phyloP scores from a whole-genome alignment of 768 basidiomycete genomes.

The Tulasnella sp. region DNA sequence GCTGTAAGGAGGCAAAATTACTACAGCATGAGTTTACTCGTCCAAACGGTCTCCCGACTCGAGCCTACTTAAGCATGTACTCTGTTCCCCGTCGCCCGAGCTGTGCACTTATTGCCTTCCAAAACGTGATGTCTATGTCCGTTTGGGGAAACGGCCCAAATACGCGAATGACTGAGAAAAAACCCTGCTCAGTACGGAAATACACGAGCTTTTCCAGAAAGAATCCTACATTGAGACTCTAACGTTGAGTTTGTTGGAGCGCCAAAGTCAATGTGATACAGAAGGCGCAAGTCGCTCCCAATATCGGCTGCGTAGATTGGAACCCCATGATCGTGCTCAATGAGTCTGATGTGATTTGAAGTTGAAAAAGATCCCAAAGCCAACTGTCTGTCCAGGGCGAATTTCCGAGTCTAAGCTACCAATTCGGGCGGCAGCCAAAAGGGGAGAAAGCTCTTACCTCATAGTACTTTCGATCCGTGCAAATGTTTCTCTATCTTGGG shows the following conservation, averaged over 20 bases:
- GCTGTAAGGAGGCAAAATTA: background rate
- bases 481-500: background rate
- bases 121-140: background rate
- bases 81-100: background rate
- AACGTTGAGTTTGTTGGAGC: background rate
- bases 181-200: background rate
- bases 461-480: background rate
- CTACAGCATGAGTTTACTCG: background rate
- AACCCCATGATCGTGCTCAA: slow-evolving; percentile 42
- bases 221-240: slow-evolving; percentile 4
- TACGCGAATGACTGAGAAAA: slow-evolving; percentile 1
- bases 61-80: background rate
- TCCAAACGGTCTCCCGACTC: background rate
- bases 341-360: slow-evolving; percentile 63
- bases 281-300: slow-evolving; percentile 49
- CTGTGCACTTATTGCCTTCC: background rate
- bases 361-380: slow-evolving; percentile 66
- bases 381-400: slow-evolving; percentile 51
- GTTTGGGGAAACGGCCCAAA: background rate
- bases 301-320: slow-evolving; percentile 70
- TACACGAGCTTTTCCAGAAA: background rate
- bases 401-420: background rate
- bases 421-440: too few species aligned
- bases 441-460: background rate
- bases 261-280: slow-evolving; percentile 34